phyloP scores from a whole-genome alignment of 1,284 basidiomycete genomes.

The Boletus smithii region DNA sequence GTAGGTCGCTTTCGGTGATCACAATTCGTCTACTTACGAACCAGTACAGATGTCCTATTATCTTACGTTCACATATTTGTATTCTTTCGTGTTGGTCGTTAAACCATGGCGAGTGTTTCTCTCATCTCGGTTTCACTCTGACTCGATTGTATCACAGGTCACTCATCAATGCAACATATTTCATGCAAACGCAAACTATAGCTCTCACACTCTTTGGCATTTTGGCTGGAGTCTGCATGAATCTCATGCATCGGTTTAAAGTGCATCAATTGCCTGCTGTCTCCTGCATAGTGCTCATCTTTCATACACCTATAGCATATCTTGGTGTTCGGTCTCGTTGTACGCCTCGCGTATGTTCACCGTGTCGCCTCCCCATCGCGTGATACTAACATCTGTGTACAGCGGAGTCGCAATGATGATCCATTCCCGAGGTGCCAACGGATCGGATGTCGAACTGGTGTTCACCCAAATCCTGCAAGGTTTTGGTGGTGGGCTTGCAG shows the following conservation, averaged over 20 bases:
- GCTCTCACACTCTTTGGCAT: slow-evolving; percentile 67
- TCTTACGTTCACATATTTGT: slow-evolving; percentile 58
- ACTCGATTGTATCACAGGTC: slow-evolving; percentile 37
- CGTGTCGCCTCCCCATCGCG: background rate
- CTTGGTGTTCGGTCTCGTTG: slow-evolving; percentile 60
- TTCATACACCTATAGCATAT: slow-evolving; percentile 42
- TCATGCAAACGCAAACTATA: slow-evolving; percentile 54
- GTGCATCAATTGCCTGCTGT: slow-evolving; percentile 14
- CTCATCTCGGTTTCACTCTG: too few relatives aligned
- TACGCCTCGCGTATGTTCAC: slow-evolving; percentile 51
- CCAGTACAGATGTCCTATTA: slow-evolving; percentile 58
- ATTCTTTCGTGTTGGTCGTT: slow-evolving; percentile 58
- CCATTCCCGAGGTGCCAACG: slow-evolving; percentile 62
- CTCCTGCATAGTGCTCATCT: background rate
- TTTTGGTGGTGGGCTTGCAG: slow-evolving; percentile 75
- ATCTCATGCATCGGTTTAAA: slow-evolving; percentile 54
- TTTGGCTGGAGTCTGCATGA: slow-evolving; percentile 54
- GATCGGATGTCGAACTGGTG: slow-evolving; percentile 57
- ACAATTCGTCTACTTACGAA: background rate
- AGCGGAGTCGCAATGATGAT: slow-evolving; percentile 73
- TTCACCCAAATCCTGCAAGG: slow-evolving; percentile 77
- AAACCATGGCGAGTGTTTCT: slow-evolving; percentile 48
- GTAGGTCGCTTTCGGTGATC: slow-evolving; percentile 34
- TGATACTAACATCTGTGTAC: slow-evolving; percentile 15
- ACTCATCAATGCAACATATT: slow-evolving; percentile 51